phyloP scores from a whole-genome alignment of 176 grass and related monocot species.

The Paspalum notatum region DNA sequence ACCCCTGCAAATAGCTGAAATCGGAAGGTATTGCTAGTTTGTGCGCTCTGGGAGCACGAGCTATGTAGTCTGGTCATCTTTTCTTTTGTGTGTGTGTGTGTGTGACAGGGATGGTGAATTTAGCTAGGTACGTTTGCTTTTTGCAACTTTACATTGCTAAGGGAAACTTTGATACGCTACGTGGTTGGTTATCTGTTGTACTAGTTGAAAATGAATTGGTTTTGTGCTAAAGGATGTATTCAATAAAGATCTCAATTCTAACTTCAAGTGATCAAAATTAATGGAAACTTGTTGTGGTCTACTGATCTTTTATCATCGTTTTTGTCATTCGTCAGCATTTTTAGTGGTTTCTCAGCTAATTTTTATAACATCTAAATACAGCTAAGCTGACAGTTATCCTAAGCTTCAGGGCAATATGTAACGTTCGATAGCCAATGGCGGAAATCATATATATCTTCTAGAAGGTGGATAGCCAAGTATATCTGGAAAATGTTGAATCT shows the following conservation, averaged over 20 bases:
- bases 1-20: conserved; percentile 32
- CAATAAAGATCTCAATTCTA: conserved; percentile 45
- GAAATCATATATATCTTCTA: no score
- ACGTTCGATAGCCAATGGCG: no score
- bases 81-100: no score
- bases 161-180: conserved; percentile 1
- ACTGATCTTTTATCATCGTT: background rate
- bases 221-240: conserved; percentile 36
- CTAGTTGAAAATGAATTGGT: conserved; percentile 30
- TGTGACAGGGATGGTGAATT: conserved; percentile 25
- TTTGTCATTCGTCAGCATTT: background rate
- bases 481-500: no score
- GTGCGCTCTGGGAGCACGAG: conserved; percentile 14
- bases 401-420: no score
- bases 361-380: no score
- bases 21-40: background rate
- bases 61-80: background rate
- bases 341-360: no score
- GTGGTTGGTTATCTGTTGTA: conserved; percentile 42
- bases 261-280: background rate
- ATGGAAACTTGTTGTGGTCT: background rate
- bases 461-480: no score
- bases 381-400: no score
- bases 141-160: background rate
- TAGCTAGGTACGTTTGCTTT: conserved; percentile 53